phyloP scores from a whole-genome alignment of 129 eudicot genomes.

The Mikania micrantha region DNA sequence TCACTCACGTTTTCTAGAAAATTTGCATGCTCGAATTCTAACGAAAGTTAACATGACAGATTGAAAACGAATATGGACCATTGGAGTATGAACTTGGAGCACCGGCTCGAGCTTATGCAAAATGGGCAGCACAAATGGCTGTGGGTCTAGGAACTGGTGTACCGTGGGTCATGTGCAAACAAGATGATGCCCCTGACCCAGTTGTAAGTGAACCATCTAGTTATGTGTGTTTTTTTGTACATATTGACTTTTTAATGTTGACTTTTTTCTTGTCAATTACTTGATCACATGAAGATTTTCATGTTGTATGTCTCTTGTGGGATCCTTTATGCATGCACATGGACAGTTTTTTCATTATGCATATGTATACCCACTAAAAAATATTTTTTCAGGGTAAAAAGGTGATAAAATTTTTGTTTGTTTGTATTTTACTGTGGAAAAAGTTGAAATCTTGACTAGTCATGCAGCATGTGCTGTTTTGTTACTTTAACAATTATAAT shows the following conservation, averaged over 20 bases:
- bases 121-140: slow-evolving; percentile 98
- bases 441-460: neutral
- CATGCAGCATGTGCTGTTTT: neutral
- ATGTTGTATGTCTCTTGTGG: slow-evolving; percentile 13
- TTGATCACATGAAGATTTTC: slow-evolving; percentile 19
- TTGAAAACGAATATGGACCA: slow-evolving; percentile 98
- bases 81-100: slow-evolving; percentile 85
- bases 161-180: slow-evolving; percentile 99
- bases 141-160: slow-evolving; percentile 88
- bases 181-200: slow-evolving; percentile 99
- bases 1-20: neutral
- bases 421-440: no score
- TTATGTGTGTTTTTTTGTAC: slow-evolving; percentile 7
- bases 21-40: neutral
- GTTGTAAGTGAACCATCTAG: slow-evolving; percentile 48
- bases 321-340: slow-evolving; percentile 17
- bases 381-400: neutral
- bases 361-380: neutral
- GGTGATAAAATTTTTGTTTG: neutral
- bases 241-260: slow-evolving; percentile 15
- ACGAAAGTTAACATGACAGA: slow-evolving; percentile 37
- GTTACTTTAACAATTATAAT: neutral
- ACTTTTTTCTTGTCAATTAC: slow-evolving; percentile 5
- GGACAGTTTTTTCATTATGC: neutral
- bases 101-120: slow-evolving; percentile 67